These are phyloP conservation scores for Pyronema domesticum DNA, from an alignment of 495 filamentous ascomycete species.

Conservation along the genomic window DNA sequence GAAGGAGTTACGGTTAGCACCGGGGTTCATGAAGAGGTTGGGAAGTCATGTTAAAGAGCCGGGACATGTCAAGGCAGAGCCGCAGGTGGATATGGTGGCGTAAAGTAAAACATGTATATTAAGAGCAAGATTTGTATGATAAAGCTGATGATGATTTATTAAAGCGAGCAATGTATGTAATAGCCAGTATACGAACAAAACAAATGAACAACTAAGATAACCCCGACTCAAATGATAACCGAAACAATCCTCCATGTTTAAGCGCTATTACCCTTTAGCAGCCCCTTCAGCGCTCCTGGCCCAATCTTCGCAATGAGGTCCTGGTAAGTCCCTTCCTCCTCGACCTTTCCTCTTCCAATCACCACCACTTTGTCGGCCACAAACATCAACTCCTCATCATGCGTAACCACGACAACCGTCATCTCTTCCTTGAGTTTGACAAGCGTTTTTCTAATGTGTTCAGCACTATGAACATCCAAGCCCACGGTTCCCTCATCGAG, in stretches of 20 bases:
- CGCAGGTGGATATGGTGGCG: too few species aligned
- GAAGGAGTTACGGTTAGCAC: neutral
- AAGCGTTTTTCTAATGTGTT: slow-evolving; percentile 47
- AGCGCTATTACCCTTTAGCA: too few species aligned
- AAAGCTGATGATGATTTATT: too few species aligned
- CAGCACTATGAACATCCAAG: slow-evolving; percentile 55
- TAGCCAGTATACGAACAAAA: too few species aligned
- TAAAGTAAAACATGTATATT: too few species aligned
- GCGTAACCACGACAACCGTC: slow-evolving; percentile 54
- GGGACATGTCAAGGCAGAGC: too few species aligned
- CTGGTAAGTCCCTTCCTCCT: slow-evolving; percentile 38
- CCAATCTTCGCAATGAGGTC: slow-evolving; percentile 7
- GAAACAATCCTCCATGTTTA: too few species aligned
- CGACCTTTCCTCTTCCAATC: slow-evolving; percentile 46
- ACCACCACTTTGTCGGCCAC: slow-evolving; percentile 58
- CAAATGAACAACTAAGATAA: too few species aligned
- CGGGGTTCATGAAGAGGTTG: neutral
- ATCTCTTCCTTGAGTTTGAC: slow-evolving; percentile 32
- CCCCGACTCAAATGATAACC: too few species aligned
- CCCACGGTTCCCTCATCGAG: slow-evolving; percentile 79
- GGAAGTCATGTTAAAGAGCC: neutral
- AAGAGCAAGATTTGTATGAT: too few species aligned
- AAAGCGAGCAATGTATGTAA: too few species aligned
- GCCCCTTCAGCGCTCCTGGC: too few species aligned
- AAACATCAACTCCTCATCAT: slow-evolving; percentile 52